Evolutionary conservation across 2,329 filamentous ascomycete species (phyloP).

Genomic region (Aspergillus brunneoviolaceus): DNA sequence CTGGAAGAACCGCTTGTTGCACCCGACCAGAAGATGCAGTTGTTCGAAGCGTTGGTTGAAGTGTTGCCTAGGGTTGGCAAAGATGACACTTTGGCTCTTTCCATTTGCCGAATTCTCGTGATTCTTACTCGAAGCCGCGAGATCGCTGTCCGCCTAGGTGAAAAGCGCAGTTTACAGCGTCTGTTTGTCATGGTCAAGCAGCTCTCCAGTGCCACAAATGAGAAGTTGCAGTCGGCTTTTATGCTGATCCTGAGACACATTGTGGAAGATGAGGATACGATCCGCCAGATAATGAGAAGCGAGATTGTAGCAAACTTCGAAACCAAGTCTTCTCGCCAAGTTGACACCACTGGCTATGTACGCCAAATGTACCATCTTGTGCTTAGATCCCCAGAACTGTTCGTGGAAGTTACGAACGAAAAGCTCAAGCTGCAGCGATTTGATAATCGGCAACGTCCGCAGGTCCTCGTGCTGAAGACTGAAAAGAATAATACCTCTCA

Average conservation of each 20-base stretch:
- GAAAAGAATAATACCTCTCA: constrained; percentile 36
- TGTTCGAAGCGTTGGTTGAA: constrained; percentile 77
- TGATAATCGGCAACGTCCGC: constrained; percentile 54
- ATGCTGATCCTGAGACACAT: constrained; percentile 89
- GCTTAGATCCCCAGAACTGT: constrained; percentile 77
- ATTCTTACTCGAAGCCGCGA: constrained; percentile 79
- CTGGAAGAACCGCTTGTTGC: constrained; percentile 63
- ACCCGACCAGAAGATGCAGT: constrained; percentile 63
- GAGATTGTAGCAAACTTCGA: constrained; percentile 83
- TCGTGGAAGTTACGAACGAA: constrained; percentile 84
- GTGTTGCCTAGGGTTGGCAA: constrained; percentile 84
- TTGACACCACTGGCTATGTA: constrained; percentile 72
- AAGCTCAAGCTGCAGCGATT: constrained; percentile 72
- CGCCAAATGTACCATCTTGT: constrained; percentile 76
- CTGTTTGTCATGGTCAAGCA: constrained; percentile 96
- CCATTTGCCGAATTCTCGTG: constrained; percentile 77
- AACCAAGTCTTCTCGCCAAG: constrained; percentile 53
- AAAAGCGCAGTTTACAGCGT: constrained; percentile 84
- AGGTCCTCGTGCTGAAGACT: constrained; percentile 55
- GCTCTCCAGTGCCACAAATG: constrained; percentile 73
- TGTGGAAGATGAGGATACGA: constrained; percentile 86
- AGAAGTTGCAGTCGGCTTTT: constrained; percentile 71
- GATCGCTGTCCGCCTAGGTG: constrained; percentile 72
- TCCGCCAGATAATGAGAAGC: constrained; percentile 86
- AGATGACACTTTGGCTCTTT: constrained; percentile 79